Evolutionary conservation across 805 yeast species (phyloP), one percentile per base, ranked within the genome.

Genomic region (Teunomyces kruisii): DNA sequence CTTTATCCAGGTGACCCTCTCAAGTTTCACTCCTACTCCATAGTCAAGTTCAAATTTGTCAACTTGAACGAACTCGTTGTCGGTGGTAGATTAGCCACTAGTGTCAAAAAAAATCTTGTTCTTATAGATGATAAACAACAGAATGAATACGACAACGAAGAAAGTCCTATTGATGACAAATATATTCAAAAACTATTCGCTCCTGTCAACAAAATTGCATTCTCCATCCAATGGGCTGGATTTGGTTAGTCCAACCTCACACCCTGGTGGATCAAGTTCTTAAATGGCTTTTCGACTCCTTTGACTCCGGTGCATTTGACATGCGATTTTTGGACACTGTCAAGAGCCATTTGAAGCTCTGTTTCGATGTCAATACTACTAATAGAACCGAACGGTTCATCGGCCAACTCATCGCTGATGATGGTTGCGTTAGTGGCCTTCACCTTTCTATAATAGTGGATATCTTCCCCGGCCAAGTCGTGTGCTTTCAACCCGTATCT

Each of bases 1-100:
- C 90, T 91, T 1, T 92, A 92, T 52, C 98, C 97, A 0, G 98
- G 97, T 1, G 99, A 92, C 60, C 96, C 98, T 6, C 68, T 92
- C 43, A 65, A 94, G 39, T 94, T 81, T 57, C 99, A 92, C 65
- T 86, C 97, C 2, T 97, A 92, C 62, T 72, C 83, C 51, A 83
- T 88, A 4, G 86, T 88, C 2, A 78, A 79, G 39, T 68, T 76
- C 51, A 74, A 76, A 29, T 77, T 81, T 40, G 74, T 86, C 17
- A 78, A 78, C 2, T 56, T 89, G 32, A 56, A 78, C 33, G 80
- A 80, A 33, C 61, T 91, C 12, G 81, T 89, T 0, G 83, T 84
- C 30, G 88, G 95, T n/a, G 97, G 98, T 0, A 73, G 99, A 52
- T 65, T 92, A 40, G 96, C 96, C 1, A 90, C 97, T 0, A 85